phyloP scores from a whole-genome alignment of 768 basidiomycete species.

The Pisolithus albus region DNA sequence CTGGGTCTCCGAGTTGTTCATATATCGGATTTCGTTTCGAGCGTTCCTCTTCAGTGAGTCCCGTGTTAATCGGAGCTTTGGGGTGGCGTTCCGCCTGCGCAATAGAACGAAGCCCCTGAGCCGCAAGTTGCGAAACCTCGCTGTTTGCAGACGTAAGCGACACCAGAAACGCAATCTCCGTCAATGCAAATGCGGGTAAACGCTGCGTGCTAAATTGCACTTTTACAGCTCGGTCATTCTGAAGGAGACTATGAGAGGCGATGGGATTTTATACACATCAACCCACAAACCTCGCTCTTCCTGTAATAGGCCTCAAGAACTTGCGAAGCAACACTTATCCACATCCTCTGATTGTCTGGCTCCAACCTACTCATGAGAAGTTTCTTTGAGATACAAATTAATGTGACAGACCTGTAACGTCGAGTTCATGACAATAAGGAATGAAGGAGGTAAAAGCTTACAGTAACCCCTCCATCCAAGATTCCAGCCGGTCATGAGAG shows the following conservation, averaged over 20 bases:
- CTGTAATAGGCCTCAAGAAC: conserved; percentile 50
- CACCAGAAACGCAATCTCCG: conserved; percentile 69
- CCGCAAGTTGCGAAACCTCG: conserved; percentile 60
- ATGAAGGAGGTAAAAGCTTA: conserved; percentile 22
- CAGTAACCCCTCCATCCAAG: conserved; percentile 44
- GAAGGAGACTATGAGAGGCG: conserved; percentile 5
- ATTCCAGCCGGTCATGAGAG: conserved; percentile 29
- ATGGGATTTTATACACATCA: neutral
- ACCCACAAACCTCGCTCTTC: conserved; percentile 38
- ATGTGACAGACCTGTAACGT: conserved; percentile 13
- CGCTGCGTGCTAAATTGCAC: conserved; percentile 49
- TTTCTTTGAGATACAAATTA: conserved; percentile 47
- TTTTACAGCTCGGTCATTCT: conserved; percentile 40
- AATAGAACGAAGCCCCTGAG: conserved; percentile 60
- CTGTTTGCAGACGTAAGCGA: conserved; percentile 65
- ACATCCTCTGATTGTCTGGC: conserved; percentile 56
- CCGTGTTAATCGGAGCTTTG: conserved; percentile 44
- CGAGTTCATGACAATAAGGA: neutral
- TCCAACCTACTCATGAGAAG: conserved; percentile 56
- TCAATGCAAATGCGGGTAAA: conserved; percentile 55
- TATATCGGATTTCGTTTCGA: conserved; percentile 69
- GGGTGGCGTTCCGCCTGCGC: conserved; percentile 62
- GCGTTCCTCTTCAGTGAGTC: conserved; percentile 52
- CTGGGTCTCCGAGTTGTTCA: conserved; percentile 74
- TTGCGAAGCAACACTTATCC: conserved; percentile 58